Percentiles rank a stretch among this genome's conserved stretches.
Conservation (phyloP, 2,329 filamentous ascomycete genomes). For the Metarhizium brunneum region DNA sequence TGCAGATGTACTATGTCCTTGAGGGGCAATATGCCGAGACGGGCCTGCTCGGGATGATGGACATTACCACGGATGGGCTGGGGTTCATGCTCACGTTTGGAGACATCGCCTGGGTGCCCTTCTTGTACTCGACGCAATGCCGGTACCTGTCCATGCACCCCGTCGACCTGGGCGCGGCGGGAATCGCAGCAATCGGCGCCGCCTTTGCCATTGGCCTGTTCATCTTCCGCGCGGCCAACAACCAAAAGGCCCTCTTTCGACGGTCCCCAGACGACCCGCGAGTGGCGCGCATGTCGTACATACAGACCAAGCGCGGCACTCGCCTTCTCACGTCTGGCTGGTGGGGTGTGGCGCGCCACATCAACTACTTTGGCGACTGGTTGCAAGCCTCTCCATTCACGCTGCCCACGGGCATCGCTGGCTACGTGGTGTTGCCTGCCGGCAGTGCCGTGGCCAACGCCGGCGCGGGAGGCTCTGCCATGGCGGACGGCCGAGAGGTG, state of each 20-base stretch:
- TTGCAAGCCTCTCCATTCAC: constrained; percentile 80
- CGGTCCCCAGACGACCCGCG: constrained; percentile 70
- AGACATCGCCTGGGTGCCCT: constrained; percentile 83
- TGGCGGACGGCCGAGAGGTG: constrained; percentile 50
- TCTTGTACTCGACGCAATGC: constrained; percentile 73
- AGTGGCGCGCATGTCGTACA: constrained; percentile 68
- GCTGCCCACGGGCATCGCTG: constrained; percentile 72
- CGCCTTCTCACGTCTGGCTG: constrained; percentile 74
- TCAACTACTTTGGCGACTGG: constrained; percentile 94
- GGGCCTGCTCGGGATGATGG: constrained; percentile 80
- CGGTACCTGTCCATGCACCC: constrained; percentile 78
- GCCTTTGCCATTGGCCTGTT: constrained; percentile 64
- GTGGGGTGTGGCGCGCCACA: constrained; percentile 84
- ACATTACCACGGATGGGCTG: constrained; percentile 82
- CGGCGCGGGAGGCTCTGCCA: constrained; percentile 39
- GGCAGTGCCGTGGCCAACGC: constrained; percentile 22
- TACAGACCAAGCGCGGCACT: constrained; percentile 72
- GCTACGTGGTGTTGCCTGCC: constrained; percentile 58
- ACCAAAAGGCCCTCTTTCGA: constrained; percentile 88
- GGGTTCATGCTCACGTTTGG: constrained; percentile 90
- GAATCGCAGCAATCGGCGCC: constrained; percentile 51
- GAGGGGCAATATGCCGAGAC: constrained; percentile 79
- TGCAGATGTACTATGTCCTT: constrained; percentile 73
- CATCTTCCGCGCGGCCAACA: constrained; percentile 83
- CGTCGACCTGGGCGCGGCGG: constrained; percentile 57